Percentiles rank a stretch among this genome's conserved stretches.
Conservation (phyloP, 129 eudicot genomes). For the Oenanthe sinensis region DNA sequence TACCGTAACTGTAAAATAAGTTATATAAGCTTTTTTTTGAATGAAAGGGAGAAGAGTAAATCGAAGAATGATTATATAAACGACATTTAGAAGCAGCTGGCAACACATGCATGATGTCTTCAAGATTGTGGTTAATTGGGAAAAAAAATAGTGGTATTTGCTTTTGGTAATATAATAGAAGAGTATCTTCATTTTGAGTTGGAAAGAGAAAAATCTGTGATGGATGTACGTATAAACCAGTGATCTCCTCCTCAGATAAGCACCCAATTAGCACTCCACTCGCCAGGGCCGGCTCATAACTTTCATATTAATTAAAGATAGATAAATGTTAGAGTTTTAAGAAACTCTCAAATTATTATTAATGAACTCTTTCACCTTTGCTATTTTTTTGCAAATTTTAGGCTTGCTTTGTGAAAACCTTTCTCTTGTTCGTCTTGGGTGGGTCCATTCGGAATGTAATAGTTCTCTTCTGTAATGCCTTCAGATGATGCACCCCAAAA, state of each 20-base stretch:
- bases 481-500: constrained; percentile 57
- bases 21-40: too few relatives aligned
- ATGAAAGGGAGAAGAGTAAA: too few relatives aligned
- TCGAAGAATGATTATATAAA: too few relatives aligned
- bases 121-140: too few relatives aligned
- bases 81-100: too few relatives aligned
- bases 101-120: too few relatives aligned
- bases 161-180: background rate
- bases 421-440: constrained; percentile 38
- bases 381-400: constrained; percentile 63
- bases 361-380: constrained; percentile 42
- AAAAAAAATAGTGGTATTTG: background rate
- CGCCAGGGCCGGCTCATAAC: background rate
- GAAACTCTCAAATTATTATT: too few relatives aligned
- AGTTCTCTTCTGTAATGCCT: constrained; percentile 68
- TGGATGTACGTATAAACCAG: background rate
- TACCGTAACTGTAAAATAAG: too few relatives aligned
- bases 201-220: background rate
- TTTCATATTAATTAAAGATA: too few relatives aligned
- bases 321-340: too few relatives aligned
- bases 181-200: background rate
- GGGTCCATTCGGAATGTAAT: constrained; percentile 72
- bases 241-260: constrained; percentile 4
- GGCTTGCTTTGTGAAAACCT: constrained; percentile 53
- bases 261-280: background rate